Percentiles rank a stretch among this genome's conserved stretches.
These are phyloP conservation scores for Thelephora terrestris DNA, from an alignment of 1,284 basidiomycete species.

Conservation along the genomic window DNA sequence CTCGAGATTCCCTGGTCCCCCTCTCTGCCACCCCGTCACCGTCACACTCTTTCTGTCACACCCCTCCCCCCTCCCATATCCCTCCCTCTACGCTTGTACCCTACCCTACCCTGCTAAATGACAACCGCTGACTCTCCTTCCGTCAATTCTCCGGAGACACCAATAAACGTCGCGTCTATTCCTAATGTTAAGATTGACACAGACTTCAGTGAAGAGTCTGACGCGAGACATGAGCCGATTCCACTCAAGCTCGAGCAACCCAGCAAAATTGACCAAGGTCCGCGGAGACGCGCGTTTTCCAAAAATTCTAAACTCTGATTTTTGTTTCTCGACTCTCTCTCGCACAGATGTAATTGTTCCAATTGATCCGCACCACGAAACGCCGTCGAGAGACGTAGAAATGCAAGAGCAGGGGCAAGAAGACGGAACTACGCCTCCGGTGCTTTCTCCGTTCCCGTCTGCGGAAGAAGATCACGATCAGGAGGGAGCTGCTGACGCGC, in stretches of 20 bases:
- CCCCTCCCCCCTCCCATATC: conserved; percentile 21
- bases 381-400: not conserved
- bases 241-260: conserved; percentile 28
- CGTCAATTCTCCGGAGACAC: conserved; percentile 50
- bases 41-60: conserved; percentile 19
- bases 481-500: too few relatives aligned
- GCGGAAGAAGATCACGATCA: too few relatives aligned
- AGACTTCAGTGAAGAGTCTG: conserved; percentile 51
- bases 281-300: conserved; percentile 28
- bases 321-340: conserved; percentile 12
- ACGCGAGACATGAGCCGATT: conserved; percentile 49
- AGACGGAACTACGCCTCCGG: too few relatives aligned
- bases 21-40: conserved; percentile 26
- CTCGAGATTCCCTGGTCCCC: conserved; percentile 23
- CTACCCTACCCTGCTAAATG: conserved; percentile 18
- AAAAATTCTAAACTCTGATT: too few relatives aligned
- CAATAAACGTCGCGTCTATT: conserved; percentile 36
- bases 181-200: conserved; percentile 51
- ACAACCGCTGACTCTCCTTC: conserved; percentile 26
- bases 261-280: conserved; percentile 28
- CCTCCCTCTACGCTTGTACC: conserved; percentile 24
- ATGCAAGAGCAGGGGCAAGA: too few relatives aligned
- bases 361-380: not conserved
- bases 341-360: not conserved
- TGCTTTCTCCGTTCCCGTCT: too few relatives aligned